A percentile compares a stretch with the other conserved stretches of the same genome.
Conservation (phyloP, 2,329 filamentous ascomycete species). For the Cytospora piceicola region DNA sequence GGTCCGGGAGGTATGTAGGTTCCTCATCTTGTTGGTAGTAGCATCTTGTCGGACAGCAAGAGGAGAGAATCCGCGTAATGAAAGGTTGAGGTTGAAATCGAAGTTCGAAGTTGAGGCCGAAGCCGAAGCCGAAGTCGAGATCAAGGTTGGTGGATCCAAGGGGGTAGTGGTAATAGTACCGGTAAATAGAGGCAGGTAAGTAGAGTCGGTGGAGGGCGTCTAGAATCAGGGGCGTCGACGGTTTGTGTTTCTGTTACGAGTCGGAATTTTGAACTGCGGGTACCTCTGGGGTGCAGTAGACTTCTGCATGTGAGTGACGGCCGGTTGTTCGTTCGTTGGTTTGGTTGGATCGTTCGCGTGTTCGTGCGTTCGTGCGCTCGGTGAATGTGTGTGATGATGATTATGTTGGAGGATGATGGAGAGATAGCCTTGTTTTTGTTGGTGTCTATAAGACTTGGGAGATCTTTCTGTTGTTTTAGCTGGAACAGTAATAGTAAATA, state of each 20-base stretch:
- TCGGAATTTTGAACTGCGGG: neutral
- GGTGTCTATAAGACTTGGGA: too few relatives aligned
- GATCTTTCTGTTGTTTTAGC: too few relatives aligned
- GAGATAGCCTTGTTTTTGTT: too few relatives aligned
- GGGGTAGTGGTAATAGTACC: neutral
- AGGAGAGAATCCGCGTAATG: neutral
- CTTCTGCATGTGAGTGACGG: too few relatives aligned
- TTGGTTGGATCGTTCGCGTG: too few relatives aligned
- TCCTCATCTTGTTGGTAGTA: slow-evolving; percentile 37
- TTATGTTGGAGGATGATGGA: too few relatives aligned
- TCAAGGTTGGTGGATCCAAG: neutral
- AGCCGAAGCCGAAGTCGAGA: neutral
- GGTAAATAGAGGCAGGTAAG: neutral
- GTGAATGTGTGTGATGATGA: too few relatives aligned
- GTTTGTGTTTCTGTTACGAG: neutral
- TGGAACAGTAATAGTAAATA: neutral
- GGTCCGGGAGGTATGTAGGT: slow-evolving; percentile 29
- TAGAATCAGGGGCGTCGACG: neutral
- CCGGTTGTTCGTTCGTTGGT: too few relatives aligned
- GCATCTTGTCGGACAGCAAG: slow-evolving; percentile 28
- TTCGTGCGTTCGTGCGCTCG: too few relatives aligned
- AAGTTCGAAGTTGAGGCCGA: slow-evolving; percentile 1
- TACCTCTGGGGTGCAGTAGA: neutral
- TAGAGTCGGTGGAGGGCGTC: slow-evolving; percentile 1
- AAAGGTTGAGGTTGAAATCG: neutral